Evolutionary conservation across 192 early-diverging fungal species (phyloP).

Genomic region (Mortierella hygrophila): DNA sequence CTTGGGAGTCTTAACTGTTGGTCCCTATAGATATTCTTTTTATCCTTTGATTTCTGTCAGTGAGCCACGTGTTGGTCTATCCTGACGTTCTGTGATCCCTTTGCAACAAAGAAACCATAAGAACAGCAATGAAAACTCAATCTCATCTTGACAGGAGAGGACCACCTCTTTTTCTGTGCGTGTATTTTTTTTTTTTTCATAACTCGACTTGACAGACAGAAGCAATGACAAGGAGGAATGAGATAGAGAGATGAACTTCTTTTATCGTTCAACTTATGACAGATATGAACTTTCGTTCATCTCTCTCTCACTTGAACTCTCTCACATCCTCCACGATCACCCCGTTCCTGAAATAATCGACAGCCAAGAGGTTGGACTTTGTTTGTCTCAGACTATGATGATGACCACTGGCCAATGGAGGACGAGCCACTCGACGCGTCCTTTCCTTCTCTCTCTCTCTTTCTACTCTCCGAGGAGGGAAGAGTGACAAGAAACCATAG

Average conservation of each 20-base stretch:
- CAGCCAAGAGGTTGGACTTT: background rate
- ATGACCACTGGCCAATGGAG: background rate
- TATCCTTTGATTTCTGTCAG: background rate
- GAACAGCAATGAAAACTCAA: background rate
- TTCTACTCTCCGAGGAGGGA: background rate
- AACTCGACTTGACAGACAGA: background rate
- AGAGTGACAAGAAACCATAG: background rate
- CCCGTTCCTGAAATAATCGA: background rate
- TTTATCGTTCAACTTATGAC: no score
- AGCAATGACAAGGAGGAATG: background rate
- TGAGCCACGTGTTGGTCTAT: background rate
- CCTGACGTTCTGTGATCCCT: background rate
- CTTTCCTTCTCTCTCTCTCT: background rate
- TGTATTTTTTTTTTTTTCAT: background rate
- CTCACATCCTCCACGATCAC: no score
- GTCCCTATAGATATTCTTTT: slow-evolving; percentile 12
- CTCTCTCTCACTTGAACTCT: no score
- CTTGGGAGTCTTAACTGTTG: slow-evolving; percentile 68
- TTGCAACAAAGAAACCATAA: background rate
- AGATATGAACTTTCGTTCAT: no score
- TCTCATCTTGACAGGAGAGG: background rate
- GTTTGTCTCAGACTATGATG: background rate
- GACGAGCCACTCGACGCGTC: background rate
- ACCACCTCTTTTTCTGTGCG: background rate
- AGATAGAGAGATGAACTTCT: background rate